Evolutionary conservation across 169 alveolate genomes (phyloP), one percentile per base, ranked within the genome.

Genomic region (Besnoitia besnoiti): DNA sequence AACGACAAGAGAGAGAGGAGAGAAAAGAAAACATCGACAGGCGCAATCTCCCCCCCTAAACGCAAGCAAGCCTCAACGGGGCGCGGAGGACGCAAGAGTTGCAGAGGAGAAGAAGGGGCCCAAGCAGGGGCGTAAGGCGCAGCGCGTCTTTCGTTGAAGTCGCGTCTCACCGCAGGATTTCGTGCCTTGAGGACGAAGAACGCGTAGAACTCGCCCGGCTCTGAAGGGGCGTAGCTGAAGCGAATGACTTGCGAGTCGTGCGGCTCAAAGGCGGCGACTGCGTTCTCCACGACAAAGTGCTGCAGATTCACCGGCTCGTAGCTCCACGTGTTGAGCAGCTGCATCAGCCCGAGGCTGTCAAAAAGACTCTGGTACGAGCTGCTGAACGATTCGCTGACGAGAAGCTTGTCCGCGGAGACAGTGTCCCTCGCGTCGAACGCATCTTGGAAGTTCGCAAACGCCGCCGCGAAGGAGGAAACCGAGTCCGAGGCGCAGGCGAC

Each of bases 181-280:
- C 35, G 10, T 37, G 40, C 14, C 59, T 77, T 77, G 59, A 77
- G 55, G 33, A 39, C 37, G 37, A 77, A 27, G 21, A 77, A 10
- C 61, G 59, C n/a, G 59, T 77, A 77, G 59, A 77, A 77, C 35
- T 77, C 59, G 12, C 87, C 87, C 3, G 87, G 87, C 55, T 77
- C 87, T n/a, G 59, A 77, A 7, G 87, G 87, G 49, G 87, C 87
- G 59, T 77, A 77, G 40, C 59, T 77, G 49, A 77, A 44, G 7
- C 87, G 87, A 2, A 77, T 77, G 33, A 30, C 87, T 4, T 8
- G 14, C 12, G 39, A 39, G 7, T 37, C 30, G 7, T 37, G 10
- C 44, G 87, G 59, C 33, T 30, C 37, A 8, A 77, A 77, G 33
- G 40, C 5, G 61, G 87, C 5, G 10, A 4, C 4, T 0, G 49